Base-by-base conservation (phyloP, 345 rosid genomes). In the Eucalyptus guilfoylei region DNA sequence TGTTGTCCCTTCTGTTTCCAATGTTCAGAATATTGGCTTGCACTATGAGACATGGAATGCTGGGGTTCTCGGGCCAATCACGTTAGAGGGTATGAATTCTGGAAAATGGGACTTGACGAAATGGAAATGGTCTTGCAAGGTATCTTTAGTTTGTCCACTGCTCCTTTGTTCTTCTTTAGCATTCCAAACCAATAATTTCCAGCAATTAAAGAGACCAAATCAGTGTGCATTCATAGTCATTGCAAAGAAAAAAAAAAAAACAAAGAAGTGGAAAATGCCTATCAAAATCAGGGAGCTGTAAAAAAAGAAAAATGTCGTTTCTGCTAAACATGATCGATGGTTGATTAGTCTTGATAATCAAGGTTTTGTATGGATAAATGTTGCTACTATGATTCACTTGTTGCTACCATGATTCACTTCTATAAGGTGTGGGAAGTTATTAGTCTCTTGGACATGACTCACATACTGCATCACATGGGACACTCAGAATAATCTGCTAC, bases 111-210 rank as follows among this genome's bases (percentile, higher is more conserved):
- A 88, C 91, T 58, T 90, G 62, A 88, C 91, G 28, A 85, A 88
- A 87, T 87, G 88, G 86, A 90, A 90, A 48, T 90, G 91, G 91
- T 85, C 88, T 54, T 88, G 87, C 88, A 90, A 90, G 89, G 91
- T 88, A 52, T 88, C 48, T 40, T 88, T 49, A 17, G 47, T 30
- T 44, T 64, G 88, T 87, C 11, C 50, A 47, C 49, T 24, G 26
- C 62, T 88, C 80, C 86, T 49, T 42, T 17, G 72, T 80, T 49
- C 42, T 80, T 34, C 28, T n/a, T 34, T 72, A 49, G 32, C 54
- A 19, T 49, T 72, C 47, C 42, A 37, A 76, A 37, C 15, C 47
- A 21, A 76, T 21, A 76, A 76, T 76, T 76, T 76, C 83, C 45
- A 76, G 83, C 83, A 76, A 37, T 5, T 37, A 37, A 76, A 21